Base-by-base conservation (phyloP, 345 rosid species). In the Populus euphratica region DNA sequence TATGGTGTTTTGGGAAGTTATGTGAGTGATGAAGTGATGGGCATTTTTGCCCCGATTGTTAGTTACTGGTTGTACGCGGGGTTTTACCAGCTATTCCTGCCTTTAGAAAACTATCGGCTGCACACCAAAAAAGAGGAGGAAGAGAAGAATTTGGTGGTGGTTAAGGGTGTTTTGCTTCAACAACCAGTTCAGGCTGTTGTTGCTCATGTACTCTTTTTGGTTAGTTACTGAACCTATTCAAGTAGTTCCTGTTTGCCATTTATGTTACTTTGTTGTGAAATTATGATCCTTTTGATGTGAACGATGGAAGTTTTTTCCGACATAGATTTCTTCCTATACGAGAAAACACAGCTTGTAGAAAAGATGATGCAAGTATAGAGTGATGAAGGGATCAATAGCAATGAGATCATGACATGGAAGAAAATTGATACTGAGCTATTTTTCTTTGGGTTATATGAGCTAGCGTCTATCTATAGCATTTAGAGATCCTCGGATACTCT, bases 1-100 rank as follows among this genome's bases (percentile, higher is more conserved):
- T 44, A 89, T 91, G 95, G 92, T 87, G 80, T 86, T 91, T 68
- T 91, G 93, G 95, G 95, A 91, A 74, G 88, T 18, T 89, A 89
- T 63, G 83, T 80, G 74, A 91, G 89, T 77, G 95, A 91, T 63
- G 93, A 89, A 80, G 80, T 89, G 78, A 89, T 91, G 93, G 93
- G 93, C 64, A 91, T 90, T 4, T 84, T 91, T 81, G 95, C 91
- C 62, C 95, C 93, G 11, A 84, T 89, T 66, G 86, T 87, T 59
- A 87, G 88, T 52, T 89, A 91, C 74, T 91, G 93, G 95, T 69
- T 91, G 64, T 88, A 88, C 41, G 91, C 93, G 5, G 93, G 95
- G 39, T 74, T 88, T 73, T 91, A 91, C 79, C 92, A 91, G 78
- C 82, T 89, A 49, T 73, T 91, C 72, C 91, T 89, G 7, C 83